Conservation (phyloP, 257 asterid species). For the Salvia splendens region DNA sequence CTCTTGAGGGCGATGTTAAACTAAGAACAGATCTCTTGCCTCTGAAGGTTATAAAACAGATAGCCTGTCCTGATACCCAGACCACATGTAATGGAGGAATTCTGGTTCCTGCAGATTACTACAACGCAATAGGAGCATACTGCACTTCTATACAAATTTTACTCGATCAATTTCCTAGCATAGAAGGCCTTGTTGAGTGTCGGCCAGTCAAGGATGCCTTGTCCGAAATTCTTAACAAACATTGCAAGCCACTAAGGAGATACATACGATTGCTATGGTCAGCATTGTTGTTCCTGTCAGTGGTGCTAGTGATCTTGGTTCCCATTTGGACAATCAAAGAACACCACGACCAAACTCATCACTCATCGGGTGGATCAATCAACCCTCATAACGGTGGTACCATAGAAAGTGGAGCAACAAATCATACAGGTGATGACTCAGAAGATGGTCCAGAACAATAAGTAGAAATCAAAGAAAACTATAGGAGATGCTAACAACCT, state of each 20-base stretch:
- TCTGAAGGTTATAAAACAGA: slow-evolving; percentile 44
- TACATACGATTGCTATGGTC: slow-evolving; percentile 53
- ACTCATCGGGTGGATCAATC: slow-evolving; percentile 44
- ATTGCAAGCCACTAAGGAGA: slow-evolving; percentile 72
- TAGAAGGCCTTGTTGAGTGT: slow-evolving; percentile 70
- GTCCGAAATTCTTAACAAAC: slow-evolving; percentile 54
- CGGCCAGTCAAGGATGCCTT: slow-evolving; percentile 61
- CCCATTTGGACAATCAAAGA: slow-evolving; percentile 49
- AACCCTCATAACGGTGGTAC: slow-evolving; percentile 41
- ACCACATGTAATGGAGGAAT: slow-evolving; percentile 73
- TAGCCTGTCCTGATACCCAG: slow-evolving; percentile 62
- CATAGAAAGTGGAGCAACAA: slow-evolving; percentile 43
- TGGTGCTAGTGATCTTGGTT: slow-evolving; percentile 56
- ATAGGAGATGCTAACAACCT: slow-evolving; percentile 7
- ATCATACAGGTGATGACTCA: slow-evolving; percentile 15
- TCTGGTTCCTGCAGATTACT: slow-evolving; percentile 44
- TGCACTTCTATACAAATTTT: slow-evolving; percentile 59
- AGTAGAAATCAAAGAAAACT: slow-evolving; percentile 15
- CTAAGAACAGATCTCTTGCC: slow-evolving; percentile 20
- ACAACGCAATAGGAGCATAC: slow-evolving; percentile 51
- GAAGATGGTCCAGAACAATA: background rate
- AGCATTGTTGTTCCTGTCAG: slow-evolving; percentile 52
- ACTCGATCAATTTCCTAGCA: slow-evolving; percentile 63
- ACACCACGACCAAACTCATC: slow-evolving; percentile 39
- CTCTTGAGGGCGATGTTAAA: slow-evolving; percentile 5